phyloP scores from a whole-genome alignment of 2,329 filamentous ascomycete species.

The Diaporthe caulivora region DNA sequence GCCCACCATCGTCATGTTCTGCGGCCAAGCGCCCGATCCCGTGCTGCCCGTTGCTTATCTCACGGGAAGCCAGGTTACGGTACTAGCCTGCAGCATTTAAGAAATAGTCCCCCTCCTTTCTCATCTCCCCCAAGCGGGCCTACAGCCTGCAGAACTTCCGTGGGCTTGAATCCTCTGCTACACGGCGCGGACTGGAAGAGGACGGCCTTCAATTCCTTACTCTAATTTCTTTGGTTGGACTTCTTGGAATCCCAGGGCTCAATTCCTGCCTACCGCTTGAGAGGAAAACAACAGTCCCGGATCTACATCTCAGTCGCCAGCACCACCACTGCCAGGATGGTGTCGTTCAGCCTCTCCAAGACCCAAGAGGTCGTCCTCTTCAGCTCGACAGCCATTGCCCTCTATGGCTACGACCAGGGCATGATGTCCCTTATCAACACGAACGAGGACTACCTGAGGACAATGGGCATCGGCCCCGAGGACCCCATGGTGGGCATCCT shows the following conservation, averaged over 20 bases:
- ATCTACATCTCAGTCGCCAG: background rate
- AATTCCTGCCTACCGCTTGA: background rate
- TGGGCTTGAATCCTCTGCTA: background rate
- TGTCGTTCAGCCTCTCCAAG: constrained; percentile 45
- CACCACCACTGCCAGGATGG: constrained; percentile 18
- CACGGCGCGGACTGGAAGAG: background rate
- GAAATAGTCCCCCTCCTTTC: background rate
- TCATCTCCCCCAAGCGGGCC: background rate
- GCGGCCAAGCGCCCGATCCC: constrained; percentile 1
- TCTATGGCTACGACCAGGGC: constrained; percentile 52
- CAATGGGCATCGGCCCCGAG: constrained; percentile 62
- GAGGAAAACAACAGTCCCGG: too few relatives aligned
- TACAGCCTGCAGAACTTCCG: background rate
- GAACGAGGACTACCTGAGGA: constrained; percentile 62
- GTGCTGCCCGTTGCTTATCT: constrained; percentile 11
- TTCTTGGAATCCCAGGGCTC: background rate
- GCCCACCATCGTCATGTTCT: constrained; percentile 19
- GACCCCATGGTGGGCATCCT: constrained; percentile 55
- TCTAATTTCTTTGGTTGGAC: background rate
- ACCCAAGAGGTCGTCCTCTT: constrained; percentile 52
- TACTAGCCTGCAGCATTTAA: background rate
- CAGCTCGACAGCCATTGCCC: constrained; percentile 54
- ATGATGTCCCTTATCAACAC: constrained; percentile 53
- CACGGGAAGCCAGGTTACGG: background rate
- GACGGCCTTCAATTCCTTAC: background rate